phyloP scores from a whole-genome alignment of 1,284 basidiomycete species.

The Apiotrichum gracile region DNA sequence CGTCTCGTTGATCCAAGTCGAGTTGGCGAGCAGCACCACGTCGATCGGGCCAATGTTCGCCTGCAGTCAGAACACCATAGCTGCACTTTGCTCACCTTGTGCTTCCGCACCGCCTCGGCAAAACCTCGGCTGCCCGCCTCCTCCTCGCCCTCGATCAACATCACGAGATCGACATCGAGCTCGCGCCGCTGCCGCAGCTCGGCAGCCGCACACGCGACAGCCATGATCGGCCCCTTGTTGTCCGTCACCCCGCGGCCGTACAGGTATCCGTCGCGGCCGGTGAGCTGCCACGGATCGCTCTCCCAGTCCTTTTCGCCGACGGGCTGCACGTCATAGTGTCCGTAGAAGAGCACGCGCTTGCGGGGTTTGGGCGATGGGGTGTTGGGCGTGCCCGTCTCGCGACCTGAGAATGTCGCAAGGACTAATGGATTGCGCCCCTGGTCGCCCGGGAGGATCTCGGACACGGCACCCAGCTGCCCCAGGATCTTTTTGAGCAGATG shows the following conservation, averaged over 20 bases:
- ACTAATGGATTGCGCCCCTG: constrained; percentile 73
- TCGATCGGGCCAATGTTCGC: constrained; percentile 75
- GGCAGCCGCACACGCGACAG: constrained; percentile 81
- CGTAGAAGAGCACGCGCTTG: constrained; percentile 77
- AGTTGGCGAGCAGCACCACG: constrained; percentile 79
- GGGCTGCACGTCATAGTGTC: constrained; percentile 85
- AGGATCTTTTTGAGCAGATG: constrained; percentile 84
- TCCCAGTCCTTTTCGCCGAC: constrained; percentile 70
- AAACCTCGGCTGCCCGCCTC: constrained; percentile 88
- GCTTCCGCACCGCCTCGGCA: constrained; percentile 61
- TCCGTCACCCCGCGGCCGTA: constrained; percentile 90
- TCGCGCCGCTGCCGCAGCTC: constrained; percentile 66
- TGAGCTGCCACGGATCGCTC: constrained; percentile 76
- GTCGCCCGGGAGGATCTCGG: constrained; percentile 55
- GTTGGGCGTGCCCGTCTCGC: constrained; percentile 41
- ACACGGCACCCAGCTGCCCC: constrained; percentile 73
- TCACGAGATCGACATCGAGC: constrained; percentile 78
- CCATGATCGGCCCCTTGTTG: constrained; percentile 90
- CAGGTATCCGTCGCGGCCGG: constrained; percentile 78
- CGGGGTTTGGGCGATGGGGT: constrained; percentile 28
- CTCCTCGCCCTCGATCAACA: constrained; percentile 93
- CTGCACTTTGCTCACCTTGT: constrained; percentile 57
- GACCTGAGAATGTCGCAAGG: constrained; percentile 71
- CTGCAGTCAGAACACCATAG: constrained; percentile 41
- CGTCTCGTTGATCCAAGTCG: constrained; percentile 92